These are phyloP conservation scores for Agaricus blazei DNA, from an alignment of 768 basidiomycete genomes.

Conservation along the genomic window DNA sequence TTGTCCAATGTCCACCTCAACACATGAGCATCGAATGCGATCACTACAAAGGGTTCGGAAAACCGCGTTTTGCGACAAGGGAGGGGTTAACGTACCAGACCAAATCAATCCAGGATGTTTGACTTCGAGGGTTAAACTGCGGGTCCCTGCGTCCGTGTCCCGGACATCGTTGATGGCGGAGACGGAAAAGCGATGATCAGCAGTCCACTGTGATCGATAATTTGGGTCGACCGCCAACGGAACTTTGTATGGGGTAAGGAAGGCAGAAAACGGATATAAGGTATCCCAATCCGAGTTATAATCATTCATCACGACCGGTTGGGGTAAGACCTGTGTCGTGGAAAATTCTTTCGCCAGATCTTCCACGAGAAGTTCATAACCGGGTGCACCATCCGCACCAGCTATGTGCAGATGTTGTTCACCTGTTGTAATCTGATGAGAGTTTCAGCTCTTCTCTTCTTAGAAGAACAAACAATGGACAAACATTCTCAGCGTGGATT, in stretches of 20 bases:
- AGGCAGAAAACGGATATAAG: constrained; percentile 76
- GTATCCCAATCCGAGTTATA: constrained; percentile 87
- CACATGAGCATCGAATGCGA: constrained; percentile 91
- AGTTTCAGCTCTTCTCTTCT: background rate
- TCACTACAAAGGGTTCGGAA: constrained; percentile 35
- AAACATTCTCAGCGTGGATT: constrained; percentile 81
- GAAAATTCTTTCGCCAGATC: constrained; percentile 61
- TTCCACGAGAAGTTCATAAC: constrained; percentile 56
- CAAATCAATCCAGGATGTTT: constrained; percentile 81
- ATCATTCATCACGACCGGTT: constrained; percentile 59
- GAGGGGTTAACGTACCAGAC: constrained; percentile 50
- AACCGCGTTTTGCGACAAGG: background rate
- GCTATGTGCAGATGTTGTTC: constrained; percentile 79
- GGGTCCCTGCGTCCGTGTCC: constrained; percentile 53
- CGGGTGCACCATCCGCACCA: constrained; percentile 77
- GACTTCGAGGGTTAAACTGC: constrained; percentile 64
- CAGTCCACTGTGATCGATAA: constrained; percentile 49
- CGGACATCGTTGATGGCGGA: constrained; percentile 51
- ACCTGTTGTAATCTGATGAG: constrained; percentile 56
- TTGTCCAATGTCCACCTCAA: constrained; percentile 79
- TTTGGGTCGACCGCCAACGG: constrained; percentile 45
- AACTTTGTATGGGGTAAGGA: constrained; percentile 82
- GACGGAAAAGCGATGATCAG: constrained; percentile 42
- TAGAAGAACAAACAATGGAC: constrained; percentile 17
- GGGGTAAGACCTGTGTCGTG: constrained; percentile 30